Conservation (phyloP, 208 protist species). For the Leishmania gerbilli region DNA sequence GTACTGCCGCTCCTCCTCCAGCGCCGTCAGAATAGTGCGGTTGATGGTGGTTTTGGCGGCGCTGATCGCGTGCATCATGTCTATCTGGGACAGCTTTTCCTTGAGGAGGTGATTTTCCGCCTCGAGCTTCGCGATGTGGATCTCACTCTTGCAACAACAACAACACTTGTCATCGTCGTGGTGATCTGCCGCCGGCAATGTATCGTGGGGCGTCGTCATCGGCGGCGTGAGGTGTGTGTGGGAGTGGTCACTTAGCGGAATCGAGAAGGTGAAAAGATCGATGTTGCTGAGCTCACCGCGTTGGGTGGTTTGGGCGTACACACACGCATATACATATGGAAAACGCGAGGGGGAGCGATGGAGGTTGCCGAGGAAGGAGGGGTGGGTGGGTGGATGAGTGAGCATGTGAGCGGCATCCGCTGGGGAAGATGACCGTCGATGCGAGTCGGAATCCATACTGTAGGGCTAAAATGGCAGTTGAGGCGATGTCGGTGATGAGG, state of each 20-base stretch:
- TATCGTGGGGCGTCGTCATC: not conserved
- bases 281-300: not conserved
- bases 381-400: not conserved
- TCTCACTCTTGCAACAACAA: slow-evolving; percentile 22
- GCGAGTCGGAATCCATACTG: not conserved
- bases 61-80: slow-evolving; percentile 54
- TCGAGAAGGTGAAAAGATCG: not conserved
- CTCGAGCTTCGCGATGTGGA: slow-evolving; percentile 40
- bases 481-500: not conserved
- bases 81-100: slow-evolving; percentile 47
- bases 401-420: not conserved
- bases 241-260: not conserved
- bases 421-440: not conserved
- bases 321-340: not conserved
- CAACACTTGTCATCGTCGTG: slow-evolving; percentile 21
- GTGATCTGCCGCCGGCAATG: not conserved
- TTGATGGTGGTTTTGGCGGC: slow-evolving; percentile 43
- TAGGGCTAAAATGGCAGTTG: not conserved
- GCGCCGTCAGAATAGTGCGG: slow-evolving; percentile 50
- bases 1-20: slow-evolving; percentile 54
- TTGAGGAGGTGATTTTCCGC: slow-evolving; percentile 56
- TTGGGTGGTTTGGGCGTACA: not conserved
- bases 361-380: not conserved
- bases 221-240: not conserved
- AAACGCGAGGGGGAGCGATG: not conserved